These are phyloP conservation scores for Ogataea nonfermentans DNA, from an alignment of 805 yeast species.

Conservation along the genomic window DNA sequence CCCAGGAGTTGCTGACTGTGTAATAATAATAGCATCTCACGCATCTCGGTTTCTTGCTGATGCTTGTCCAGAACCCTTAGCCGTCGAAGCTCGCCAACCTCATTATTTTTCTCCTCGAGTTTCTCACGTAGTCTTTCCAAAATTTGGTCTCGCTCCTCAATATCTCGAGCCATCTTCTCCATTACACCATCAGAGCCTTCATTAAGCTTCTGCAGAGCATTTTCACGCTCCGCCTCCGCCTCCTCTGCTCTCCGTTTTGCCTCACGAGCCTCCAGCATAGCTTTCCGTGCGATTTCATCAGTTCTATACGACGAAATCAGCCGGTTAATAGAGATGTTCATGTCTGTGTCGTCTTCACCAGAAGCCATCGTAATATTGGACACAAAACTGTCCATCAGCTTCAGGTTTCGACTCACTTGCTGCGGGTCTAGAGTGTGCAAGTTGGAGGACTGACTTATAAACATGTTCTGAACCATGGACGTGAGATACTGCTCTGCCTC, in stretches of 20 bases:
- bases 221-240: slow-evolving; percentile 43
- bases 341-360: slow-evolving; percentile 58
- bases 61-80: slow-evolving; percentile 64
- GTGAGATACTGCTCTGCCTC: slow-evolving; percentile 58
- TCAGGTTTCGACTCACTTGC: slow-evolving; percentile 47
- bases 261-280: slow-evolving; percentile 46
- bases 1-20: slow-evolving; percentile 41
- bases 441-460: slow-evolving; percentile 48
- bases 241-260: slow-evolving; percentile 39
- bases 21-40: slow-evolving; percentile 65
- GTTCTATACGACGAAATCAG: slow-evolving; percentile 72
- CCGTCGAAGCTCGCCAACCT: slow-evolving; percentile 61
- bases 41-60: slow-evolving; percentile 71
- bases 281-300: slow-evolving; percentile 81
- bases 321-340: slow-evolving; percentile 74
- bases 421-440: slow-evolving; percentile 44
- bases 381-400: slow-evolving; percentile 53
- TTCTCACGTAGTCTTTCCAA: slow-evolving; percentile 58
- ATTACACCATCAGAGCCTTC: slow-evolving; percentile 78
- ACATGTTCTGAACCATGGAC: slow-evolving; percentile 65
- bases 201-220: slow-evolving; percentile 28
- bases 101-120: slow-evolving; percentile 57
- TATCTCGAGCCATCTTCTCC: slow-evolving; percentile 55
- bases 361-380: slow-evolving; percentile 53
- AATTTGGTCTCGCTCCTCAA: slow-evolving; percentile 61